Evolutionary conservation across 2,329 filamentous ascomycete genomes (phyloP), one percentile per base, ranked within the genome.

Genomic region (Trichoderma sp.): DNA sequence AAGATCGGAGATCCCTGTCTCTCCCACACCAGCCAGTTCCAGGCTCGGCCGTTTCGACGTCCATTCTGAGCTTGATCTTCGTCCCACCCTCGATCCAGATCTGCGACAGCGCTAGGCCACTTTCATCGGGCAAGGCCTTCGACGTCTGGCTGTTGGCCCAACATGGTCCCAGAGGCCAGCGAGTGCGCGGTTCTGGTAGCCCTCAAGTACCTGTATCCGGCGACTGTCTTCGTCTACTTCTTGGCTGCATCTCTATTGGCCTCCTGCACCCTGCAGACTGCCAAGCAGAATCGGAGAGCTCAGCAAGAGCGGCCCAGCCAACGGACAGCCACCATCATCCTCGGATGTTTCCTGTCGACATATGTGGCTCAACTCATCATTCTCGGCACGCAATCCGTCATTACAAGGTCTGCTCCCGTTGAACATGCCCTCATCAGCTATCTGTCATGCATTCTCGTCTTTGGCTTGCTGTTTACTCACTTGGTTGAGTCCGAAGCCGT

Each of bases 361-460:
- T 88, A 85, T 71, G 73, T 83, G 34, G 79, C 75, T n/a, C 85
- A 89, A 72, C 77, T 86, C 10, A 72, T 77, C 14, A 72, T 77
- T 21, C 77, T 86, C 66, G 72, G 81, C 18, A 65, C 59, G 7
- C 59, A 68, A 24, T 59, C 66, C 10, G 32, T 60, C 46, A 30
- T 70, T n/a, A 28, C 59, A 39, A 59, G 43, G 11, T 14, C 49
- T 28, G 18, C 79, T 51, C 78, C 79, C 1, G 80, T 83, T 26
- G 82, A 85, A 63, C 81, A 86, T 72, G 77, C 81, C 49, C 80
- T 84, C 70, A 84, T 92, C 66, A 86, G 88, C 66, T 80, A 86
- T 46, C 78, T 91, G 30, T 86, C 89, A 1, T 90, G 87, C 66
- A 81, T 89, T 56, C 78, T 92, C 32, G 82, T 88, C n/a, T 92